Evolutionary conservation across 257 asterid genomes (phyloP).

Genomic region (Asclepias syriaca): DNA sequence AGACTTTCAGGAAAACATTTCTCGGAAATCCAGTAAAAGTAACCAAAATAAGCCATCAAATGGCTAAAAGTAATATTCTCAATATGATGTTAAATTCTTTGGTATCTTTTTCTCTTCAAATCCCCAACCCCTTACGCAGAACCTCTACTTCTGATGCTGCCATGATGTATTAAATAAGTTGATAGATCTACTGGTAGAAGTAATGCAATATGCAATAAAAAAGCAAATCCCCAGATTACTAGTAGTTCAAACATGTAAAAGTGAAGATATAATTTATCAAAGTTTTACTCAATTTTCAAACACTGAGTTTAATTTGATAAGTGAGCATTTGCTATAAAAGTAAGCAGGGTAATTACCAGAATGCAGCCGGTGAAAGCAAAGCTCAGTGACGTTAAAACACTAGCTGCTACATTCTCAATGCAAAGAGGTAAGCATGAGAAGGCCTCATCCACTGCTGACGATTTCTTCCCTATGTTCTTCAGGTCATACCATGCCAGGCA

Average conservation of each 20-base stretch:
- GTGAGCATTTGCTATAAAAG: neutral
- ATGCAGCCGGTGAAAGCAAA: constrained; percentile 91
- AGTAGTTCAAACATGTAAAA: neutral
- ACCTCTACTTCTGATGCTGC: neutral
- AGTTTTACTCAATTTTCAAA: neutral
- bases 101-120: neutral
- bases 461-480: constrained; percentile 75
- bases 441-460: constrained; percentile 73
- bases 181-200: neutral
- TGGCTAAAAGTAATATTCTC: neutral
- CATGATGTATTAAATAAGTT: neutral
- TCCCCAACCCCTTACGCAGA: neutral
- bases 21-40: neutral
- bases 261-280: neutral
- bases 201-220: neutral
- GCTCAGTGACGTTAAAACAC: constrained; percentile 78
- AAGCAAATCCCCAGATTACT: neutral
- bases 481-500: constrained; percentile 90
- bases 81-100: neutral
- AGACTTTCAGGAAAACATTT: neutral
- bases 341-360: constrained; percentile 57
- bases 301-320: neutral
- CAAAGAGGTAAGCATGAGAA: constrained; percentile 78
- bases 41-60: neutral
- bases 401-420: constrained; percentile 82